phyloP scores from a whole-genome alignment of 306 rosid genomes.

The Fragaria nilgerrensis region DNA sequence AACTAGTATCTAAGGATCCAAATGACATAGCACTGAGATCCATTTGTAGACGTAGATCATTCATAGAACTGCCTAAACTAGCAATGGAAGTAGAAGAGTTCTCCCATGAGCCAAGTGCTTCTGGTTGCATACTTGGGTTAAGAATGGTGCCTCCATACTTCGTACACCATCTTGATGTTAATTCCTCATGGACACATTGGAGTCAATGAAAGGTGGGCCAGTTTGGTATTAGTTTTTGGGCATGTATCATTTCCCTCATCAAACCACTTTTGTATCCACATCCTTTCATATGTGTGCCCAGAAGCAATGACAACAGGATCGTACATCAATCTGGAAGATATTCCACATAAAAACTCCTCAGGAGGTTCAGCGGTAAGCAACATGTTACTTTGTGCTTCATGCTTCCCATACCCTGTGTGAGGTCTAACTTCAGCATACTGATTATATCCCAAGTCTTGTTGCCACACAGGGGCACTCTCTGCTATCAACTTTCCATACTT shows the following conservation, averaged over 20 bases:
- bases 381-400: constrained; percentile 29
- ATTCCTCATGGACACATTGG: constrained; percentile 58
- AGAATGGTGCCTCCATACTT: constrained; percentile 47
- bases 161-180: constrained; percentile 71
- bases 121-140: constrained; percentile 47
- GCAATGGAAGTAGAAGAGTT: constrained; percentile 54
- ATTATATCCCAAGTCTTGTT: constrained; percentile 31
- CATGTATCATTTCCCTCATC: constrained; percentile 66
- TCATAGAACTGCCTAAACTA: constrained; percentile 71
- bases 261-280: constrained; percentile 90
- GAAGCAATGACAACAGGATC: constrained; percentile 91
- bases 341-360: constrained; percentile 62
- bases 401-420: constrained; percentile 15
- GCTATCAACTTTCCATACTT: constrained; percentile 42
- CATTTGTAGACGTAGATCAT: constrained; percentile 52
- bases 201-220: constrained; percentile 47
- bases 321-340: constrained; percentile 75
- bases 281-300: constrained; percentile 75
- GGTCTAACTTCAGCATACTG: constrained; percentile 29
- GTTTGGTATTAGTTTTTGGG: constrained; percentile 56
- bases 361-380: constrained; percentile 49
- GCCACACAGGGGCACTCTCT: constrained; percentile 23
- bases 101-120: constrained; percentile 43
- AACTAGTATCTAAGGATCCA: constrained; percentile 63
- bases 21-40: constrained; percentile 70